Base-by-base conservation (phyloP, 306 rosid genomes). In the Gynostemma pentaphyllum region DNA sequence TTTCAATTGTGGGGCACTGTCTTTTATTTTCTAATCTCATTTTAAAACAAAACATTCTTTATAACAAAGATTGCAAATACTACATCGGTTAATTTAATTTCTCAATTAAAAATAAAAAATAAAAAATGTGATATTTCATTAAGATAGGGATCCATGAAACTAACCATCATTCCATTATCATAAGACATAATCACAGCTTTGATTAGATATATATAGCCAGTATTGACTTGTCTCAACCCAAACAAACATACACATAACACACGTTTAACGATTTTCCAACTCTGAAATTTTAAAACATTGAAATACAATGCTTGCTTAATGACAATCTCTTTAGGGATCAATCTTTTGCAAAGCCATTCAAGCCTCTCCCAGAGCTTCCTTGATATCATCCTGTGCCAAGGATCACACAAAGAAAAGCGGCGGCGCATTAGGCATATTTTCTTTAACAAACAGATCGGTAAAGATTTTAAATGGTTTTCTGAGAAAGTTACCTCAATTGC, bases 281-380 rank as follows among this genome's bases (percentile, higher is more conserved):
- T 57, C 37, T 46, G 2, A 56, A 32, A 1, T 56, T 13, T 30
- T 21, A 55, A 30, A 22, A 54, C 42, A 55, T 49, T 47, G 14
- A 24, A 7, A 48, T 3, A 16, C 9, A 4, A 32, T 8, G 1
- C 44, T 34, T 36, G 29, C 46, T 36, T 34, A 36, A 57, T 30
- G n/a, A 7, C 3, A 36, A 57, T 36, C 45, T 34, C 29, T 57
- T 18, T 57, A 26, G 41, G 8, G 26, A 16, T 37, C 16, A 55
- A 59, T 44, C 70, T 45, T 30, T 2, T 3, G 8, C 15, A 40
- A 16, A 9, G 24, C 36, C 66, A 41, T 57, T 86, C 85, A 84
- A 21, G 26, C 88, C 59, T 72, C 83, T 77, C 85, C 82, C 68
- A 92, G 72, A 37, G 90, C 96, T 73, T 84, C 85, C 85, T 86